phyloP scores from a whole-genome alignment of 768 basidiomycete genomes.

The Sporobolomyces phaffii region DNA sequence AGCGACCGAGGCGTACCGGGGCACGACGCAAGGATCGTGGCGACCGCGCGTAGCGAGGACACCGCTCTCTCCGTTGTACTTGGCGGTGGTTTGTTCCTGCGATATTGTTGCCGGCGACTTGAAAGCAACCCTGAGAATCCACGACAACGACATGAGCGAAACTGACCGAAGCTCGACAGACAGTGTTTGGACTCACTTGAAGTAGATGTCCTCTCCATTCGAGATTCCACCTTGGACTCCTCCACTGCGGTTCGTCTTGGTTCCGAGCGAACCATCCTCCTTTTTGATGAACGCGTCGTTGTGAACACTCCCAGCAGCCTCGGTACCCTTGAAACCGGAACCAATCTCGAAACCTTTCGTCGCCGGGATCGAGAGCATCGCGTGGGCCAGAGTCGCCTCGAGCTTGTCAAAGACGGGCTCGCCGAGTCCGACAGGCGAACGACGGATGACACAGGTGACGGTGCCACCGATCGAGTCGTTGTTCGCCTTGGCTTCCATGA shows the following conservation, averaged over 20 bases:
- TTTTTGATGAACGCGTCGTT: constrained; percentile 76
- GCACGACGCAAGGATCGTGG: constrained; percentile 96
- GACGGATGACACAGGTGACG: constrained; percentile 89
- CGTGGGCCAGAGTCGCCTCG: constrained; percentile 89
- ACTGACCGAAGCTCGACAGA: no score
- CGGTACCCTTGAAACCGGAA: constrained; percentile 89
- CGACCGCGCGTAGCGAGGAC: constrained; percentile 82
- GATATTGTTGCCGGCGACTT: constrained; percentile 98
- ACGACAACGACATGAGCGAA: no score
- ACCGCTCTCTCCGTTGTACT: constrained; percentile 87
- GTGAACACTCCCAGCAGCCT: constrained; percentile 85
- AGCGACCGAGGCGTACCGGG: constrained; percentile 50
- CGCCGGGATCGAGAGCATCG: constrained; percentile 97
- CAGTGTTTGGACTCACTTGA: constrained; percentile 71
- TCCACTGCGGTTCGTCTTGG: constrained; percentile 89
- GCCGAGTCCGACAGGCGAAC: constrained; percentile 81
- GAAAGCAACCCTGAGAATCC: constrained; percentile 69
- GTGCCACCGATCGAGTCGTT: constrained; percentile 97
- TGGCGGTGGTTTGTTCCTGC: constrained; percentile 78
- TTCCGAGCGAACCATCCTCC: constrained; percentile 68
- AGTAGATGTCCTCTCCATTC: constrained; percentile 96
- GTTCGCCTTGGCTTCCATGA: constrained; percentile 82
- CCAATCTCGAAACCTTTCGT: constrained; percentile 98
- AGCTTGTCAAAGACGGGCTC: constrained; percentile 99
- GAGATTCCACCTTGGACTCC: constrained; percentile 97